Evolutionary conservation across 2,329 filamentous ascomycete species (phyloP).

Genomic region (Tothia fuscella): DNA sequence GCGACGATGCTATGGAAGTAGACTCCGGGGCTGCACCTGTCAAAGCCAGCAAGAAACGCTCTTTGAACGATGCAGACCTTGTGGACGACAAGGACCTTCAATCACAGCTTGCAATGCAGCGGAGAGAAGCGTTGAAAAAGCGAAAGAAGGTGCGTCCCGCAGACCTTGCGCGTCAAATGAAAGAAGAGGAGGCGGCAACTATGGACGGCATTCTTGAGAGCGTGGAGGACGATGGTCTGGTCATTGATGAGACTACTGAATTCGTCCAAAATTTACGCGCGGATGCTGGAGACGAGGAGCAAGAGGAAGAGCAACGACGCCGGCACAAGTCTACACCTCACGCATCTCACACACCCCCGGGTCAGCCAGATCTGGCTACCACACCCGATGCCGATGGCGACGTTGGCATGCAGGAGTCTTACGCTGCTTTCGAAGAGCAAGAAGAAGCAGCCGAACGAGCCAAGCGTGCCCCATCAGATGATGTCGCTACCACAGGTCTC

Average conservation of each 20-base stretch:
- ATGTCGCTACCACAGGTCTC: conserved; percentile 56
- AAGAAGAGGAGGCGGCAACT: conserved; percentile 44
- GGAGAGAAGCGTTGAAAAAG: conserved; percentile 77
- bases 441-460: conserved; percentile 18
- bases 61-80: conserved; percentile 55
- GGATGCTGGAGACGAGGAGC: conserved; percentile 37
- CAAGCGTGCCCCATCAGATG: conserved; percentile 30
- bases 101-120: conserved; percentile 69
- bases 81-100: conserved; percentile 91
- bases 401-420: conserved; percentile 40
- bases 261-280: conserved; percentile 79
- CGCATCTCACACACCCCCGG: conserved; percentile 4
- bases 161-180: conserved; percentile 71
- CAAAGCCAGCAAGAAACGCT: conserved; percentile 45
- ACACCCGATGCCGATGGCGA: conserved; percentile 39
- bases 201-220: conserved; percentile 41
- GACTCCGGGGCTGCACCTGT: conserved; percentile 36
- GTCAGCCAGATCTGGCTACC: conserved; percentile 15
- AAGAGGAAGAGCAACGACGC: conserved; percentile 27
- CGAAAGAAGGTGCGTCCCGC: conserved; percentile 77
- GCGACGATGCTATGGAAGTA: conserved; percentile 55
- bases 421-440: conserved; percentile 39
- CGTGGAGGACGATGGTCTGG: conserved; percentile 52
- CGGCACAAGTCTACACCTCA: neutral
- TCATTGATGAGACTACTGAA: conserved; percentile 93